Percentiles rank a stretch among this genome's conserved stretches.
Evolutionary conservation across 202 grass and related monocot species (phyloP).

Genomic region (Setaria italica): DNA sequence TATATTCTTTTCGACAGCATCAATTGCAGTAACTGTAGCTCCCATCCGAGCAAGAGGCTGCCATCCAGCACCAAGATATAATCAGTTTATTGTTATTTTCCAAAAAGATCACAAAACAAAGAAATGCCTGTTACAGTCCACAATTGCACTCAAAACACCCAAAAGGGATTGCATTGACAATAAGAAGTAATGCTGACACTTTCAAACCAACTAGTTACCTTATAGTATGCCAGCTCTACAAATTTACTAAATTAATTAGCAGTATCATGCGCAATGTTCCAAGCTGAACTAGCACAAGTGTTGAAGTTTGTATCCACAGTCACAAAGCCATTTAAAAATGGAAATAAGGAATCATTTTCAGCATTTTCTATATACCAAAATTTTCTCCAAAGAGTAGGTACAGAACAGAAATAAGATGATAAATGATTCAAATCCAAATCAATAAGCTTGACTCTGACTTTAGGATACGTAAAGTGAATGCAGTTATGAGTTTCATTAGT

Average conservation of each 20-base stretch:
- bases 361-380: background rate
- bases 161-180: background rate
- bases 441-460: conserved; percentile 34
- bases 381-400: background rate
- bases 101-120: background rate
- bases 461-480: background rate
- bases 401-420: conserved; percentile 2
- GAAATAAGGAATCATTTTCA: background rate
- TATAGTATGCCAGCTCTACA: background rate
- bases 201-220: conserved; percentile 9
- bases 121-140: background rate
- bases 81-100: background rate
- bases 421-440: conserved; percentile 3
- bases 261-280: background rate
- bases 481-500: background rate
- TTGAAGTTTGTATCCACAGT: background rate
- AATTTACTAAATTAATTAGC: conserved; percentile 13
- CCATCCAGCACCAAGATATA: conserved; percentile 31
- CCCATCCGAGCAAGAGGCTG: conserved; percentile 96
- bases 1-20: conserved; percentile 92
- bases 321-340: background rate
- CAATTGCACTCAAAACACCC: conserved; percentile 16
- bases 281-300: background rate
- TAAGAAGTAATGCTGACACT: background rate
- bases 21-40: conserved; percentile 87